phyloP scores from a whole-genome alignment of 2,329 filamentous ascomycete species.

The Phyllosticta capitalensis region DNA sequence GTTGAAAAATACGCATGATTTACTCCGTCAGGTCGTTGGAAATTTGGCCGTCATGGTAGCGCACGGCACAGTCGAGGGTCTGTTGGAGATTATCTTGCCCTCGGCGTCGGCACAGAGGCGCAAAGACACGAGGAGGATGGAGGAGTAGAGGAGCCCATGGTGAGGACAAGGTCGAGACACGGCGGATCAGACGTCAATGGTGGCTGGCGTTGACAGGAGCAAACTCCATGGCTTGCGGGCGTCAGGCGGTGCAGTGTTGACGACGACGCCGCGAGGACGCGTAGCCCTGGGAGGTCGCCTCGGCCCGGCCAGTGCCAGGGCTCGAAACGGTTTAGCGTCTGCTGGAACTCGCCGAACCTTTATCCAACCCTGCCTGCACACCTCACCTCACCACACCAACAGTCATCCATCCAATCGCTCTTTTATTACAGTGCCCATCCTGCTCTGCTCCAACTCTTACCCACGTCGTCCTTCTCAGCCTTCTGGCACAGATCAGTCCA shows the following conservation, averaged over 20 bases:
- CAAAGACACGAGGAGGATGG: not conserved
- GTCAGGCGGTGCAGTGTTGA: not conserved
- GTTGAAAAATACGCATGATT: not conserved
- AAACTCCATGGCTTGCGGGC: not conserved
- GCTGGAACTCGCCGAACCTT: not conserved
- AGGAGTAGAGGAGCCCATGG: not conserved
- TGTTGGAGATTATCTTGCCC: not conserved
- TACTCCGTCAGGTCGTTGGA: not conserved
- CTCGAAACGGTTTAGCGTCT: not conserved
- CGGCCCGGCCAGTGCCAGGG: not conserved
- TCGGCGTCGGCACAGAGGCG: not conserved
- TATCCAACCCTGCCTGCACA: not conserved
- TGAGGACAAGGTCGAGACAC: not conserved
- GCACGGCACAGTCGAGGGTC: not conserved
- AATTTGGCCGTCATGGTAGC: not conserved
- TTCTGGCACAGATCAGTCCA: not conserved
- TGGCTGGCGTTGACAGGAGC: not conserved
- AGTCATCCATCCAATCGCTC: too few relatives aligned
- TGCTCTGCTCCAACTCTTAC: not conserved
- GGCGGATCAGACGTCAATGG: not conserved
- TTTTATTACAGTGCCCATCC: not conserved
- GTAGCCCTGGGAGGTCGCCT: not conserved
- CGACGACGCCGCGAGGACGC: not conserved
- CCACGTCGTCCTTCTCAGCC: not conserved
- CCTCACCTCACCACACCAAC: not conserved